These are phyloP conservation scores for Aristolochia contorta DNA, from an alignment of 164 flowering plant genomes.

Conservation along the genomic window DNA sequence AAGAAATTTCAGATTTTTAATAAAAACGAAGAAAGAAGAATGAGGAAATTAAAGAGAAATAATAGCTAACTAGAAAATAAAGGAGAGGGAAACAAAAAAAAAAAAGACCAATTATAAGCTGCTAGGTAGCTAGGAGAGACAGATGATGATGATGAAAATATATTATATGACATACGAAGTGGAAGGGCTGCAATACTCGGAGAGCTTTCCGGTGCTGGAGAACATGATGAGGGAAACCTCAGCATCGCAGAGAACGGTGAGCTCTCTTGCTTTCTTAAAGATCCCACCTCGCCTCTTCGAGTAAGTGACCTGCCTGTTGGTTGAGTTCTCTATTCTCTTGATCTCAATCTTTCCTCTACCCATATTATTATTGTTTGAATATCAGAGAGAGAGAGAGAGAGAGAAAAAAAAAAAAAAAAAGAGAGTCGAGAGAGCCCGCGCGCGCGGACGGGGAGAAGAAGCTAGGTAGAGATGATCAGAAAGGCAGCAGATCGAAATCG, in stretches of 20 bases:
- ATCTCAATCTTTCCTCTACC: constrained; percentile 76
- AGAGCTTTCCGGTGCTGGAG: constrained; percentile 34
- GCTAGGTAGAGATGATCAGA: constrained; percentile 31
- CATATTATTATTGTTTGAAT: too few relatives aligned
- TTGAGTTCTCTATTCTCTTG: constrained; percentile 50
- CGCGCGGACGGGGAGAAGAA: neutral
- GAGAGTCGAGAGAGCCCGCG: neutral
- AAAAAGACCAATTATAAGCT: too few relatives aligned
- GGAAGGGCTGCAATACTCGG: constrained; percentile 44
- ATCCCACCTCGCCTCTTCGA: constrained; percentile 64
- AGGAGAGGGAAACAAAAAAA: too few relatives aligned
- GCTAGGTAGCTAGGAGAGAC: too few relatives aligned
- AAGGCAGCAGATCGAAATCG: neutral
- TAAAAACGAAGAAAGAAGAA: constrained; percentile 2
- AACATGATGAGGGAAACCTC: constrained; percentile 55
- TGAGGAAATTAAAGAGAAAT: neutral
- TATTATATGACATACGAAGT: constrained; percentile 28
- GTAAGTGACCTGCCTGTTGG: constrained; percentile 67
- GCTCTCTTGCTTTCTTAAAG: constrained; percentile 64
- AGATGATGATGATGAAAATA: neutral
- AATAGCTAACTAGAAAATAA: too few relatives aligned
- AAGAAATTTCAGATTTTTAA: neutral
- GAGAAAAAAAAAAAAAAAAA: too few relatives aligned
- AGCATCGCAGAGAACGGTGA: constrained; percentile 64
- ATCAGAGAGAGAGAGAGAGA: too few relatives aligned